Evolutionary conservation across 805 yeast genomes (phyloP).

Genomic region (Kregervanrija pseudodelftensis): DNA sequence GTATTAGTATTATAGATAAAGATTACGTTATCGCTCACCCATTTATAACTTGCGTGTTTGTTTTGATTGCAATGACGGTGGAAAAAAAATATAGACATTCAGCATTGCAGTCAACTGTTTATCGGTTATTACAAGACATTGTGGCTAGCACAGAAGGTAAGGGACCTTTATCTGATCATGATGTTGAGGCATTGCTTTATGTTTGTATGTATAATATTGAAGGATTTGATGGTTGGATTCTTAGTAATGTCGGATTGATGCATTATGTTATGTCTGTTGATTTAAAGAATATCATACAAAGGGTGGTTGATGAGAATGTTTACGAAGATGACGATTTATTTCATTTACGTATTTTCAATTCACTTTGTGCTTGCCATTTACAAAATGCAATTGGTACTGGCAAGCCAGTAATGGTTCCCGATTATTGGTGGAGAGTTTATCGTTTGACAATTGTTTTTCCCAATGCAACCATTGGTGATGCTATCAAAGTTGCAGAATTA

Average conservation of each 20-base stretch:
- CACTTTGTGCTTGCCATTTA: conserved; percentile 44
- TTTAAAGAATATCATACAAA: conserved; percentile 33
- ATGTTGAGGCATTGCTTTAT: conserved; percentile 52
- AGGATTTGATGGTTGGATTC: conserved; percentile 40
- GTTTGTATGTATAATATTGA: conserved; percentile 43
- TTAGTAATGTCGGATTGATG: conserved; percentile 46
- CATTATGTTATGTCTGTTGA: conserved; percentile 41
- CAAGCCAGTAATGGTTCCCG: conserved; percentile 33
- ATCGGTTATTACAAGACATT: conserved; percentile 42
- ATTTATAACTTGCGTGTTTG: conserved; percentile 48
- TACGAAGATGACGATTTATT: conserved; percentile 36
- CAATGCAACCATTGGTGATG: conserved; percentile 45
- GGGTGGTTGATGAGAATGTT: conserved; percentile 23
- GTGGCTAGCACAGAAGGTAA: conserved; percentile 36
- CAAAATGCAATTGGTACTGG: conserved; percentile 46
- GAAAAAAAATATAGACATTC: conserved; percentile 45
- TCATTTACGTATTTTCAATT: conserved; percentile 47
- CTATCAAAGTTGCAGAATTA: conserved; percentile 44
- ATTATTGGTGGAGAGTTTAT: conserved; percentile 33
- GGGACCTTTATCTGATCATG: conserved; percentile 46
- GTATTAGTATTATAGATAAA: conserved; percentile 40
- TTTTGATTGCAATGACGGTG: conserved; percentile 47
- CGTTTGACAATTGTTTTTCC: conserved; percentile 41
- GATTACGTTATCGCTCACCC: conserved; percentile 44
- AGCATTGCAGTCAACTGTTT: conserved; percentile 39